Percentiles rank a stretch among this genome's conserved stretches.
These are phyloP conservation scores for Azolla pinnata DNA, from an alignment of 75 land plant genomes.

Conservation along the genomic window DNA sequence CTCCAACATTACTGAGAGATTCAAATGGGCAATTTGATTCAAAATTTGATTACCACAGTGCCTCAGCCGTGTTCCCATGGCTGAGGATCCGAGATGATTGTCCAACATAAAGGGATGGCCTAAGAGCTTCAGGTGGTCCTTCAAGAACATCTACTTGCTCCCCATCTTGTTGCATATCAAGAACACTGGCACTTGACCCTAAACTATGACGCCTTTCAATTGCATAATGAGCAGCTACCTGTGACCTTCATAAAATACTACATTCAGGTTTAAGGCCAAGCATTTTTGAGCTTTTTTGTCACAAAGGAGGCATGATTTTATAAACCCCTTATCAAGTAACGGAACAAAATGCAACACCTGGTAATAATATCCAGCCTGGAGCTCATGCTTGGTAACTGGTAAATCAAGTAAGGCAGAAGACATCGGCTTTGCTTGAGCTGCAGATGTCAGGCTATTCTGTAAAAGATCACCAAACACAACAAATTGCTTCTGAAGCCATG, in stretches of 20 bases:
- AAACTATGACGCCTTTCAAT: conserved; percentile 54
- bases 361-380: conserved; percentile 74
- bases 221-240: conserved; percentile 75
- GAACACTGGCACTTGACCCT: conserved; percentile 20
- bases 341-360: conserved; percentile 35
- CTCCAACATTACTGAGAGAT: too few species aligned
- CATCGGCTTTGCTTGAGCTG: conserved; percentile 18
- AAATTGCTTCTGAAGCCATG: conserved; percentile 88
- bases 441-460: conserved; percentile 48
- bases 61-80: conserved; percentile 29
- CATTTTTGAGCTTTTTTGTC: conserved; percentile 1
- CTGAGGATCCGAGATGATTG: conserved; percentile 63
- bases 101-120: conserved; percentile 72
- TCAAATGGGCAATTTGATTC: too few species aligned
- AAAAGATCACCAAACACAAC: conserved; percentile 88
- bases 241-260: conserved; percentile 18
- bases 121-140: conserved; percentile 45
- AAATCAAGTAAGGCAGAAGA: conserved; percentile 20
- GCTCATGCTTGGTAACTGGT: conserved; percentile 68
- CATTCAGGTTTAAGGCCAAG: not conserved
- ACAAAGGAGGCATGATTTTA: not conserved
- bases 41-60: conserved; percentile 67
- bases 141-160: conserved; percentile 29
- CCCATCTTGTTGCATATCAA: conserved; percentile 25
- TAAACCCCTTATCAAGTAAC: not conserved